These are phyloP conservation scores for Thermomyces lanuginosus DNA, from an alignment of 2,329 filamentous ascomycete species.

Conservation along the genomic window DNA sequence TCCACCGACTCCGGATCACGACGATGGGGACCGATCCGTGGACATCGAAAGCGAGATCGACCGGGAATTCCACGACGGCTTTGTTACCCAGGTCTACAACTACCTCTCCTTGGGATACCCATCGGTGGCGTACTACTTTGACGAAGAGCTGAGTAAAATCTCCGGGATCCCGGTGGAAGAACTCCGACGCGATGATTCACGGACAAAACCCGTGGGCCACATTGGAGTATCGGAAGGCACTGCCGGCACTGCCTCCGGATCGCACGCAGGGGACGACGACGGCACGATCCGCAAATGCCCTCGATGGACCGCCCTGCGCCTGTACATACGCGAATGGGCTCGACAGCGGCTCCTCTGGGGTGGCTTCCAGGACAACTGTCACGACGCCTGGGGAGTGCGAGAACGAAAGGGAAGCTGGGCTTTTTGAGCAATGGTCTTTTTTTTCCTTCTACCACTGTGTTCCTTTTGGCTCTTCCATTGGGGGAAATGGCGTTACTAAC, in stretches of 20 bases:
- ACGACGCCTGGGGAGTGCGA: constrained; percentile 50
- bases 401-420: constrained; percentile 51
- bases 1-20: too few relatives aligned
- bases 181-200: constrained; percentile 54
- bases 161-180: constrained; percentile 52
- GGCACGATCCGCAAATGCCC: constrained; percentile 38
- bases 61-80: constrained; percentile 61
- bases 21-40: constrained; percentile 14
- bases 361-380: constrained; percentile 33
- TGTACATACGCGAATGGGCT: constrained; percentile 82
- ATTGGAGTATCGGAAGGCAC: constrained; percentile 35
- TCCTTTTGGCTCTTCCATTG: too few relatives aligned
- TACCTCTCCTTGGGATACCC: constrained; percentile 90
- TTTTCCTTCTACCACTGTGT: too few relatives aligned
- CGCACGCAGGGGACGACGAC: constrained; percentile 31
- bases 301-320: constrained; percentile 67
- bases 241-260: too few relatives aligned
- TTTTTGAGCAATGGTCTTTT: constrained; percentile 35
- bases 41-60: constrained; percentile 32
- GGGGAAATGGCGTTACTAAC: too few relatives aligned
- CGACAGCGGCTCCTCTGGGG: constrained; percentile 63
- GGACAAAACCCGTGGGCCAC: constrained; percentile 53
- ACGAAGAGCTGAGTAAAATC: constrained; percentile 72
- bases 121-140: constrained; percentile 64
- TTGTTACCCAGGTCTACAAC: constrained; percentile 93